Evolutionary conservation across 768 basidiomycete genomes (phyloP), one percentile per base, ranked within the genome.

Genomic region (Cantharellus anzutake): DNA sequence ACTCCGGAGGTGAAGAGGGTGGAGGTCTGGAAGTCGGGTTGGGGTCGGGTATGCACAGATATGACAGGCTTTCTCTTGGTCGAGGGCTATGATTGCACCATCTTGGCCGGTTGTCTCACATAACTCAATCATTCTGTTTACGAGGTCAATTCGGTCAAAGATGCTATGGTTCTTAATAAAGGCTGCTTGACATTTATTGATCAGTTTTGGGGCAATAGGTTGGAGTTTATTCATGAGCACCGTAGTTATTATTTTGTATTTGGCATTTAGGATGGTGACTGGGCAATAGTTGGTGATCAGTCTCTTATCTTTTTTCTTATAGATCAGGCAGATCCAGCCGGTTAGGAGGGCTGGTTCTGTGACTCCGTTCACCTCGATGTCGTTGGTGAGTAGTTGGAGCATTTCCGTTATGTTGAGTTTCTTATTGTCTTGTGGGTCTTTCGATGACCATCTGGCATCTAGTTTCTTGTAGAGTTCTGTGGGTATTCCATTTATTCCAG

Each of bases 61-160:
- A n/a, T n/a, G n/a, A n/a, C n/a, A n/a, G n/a, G n/a, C n/a, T n/a
- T n/a, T n/a, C n/a, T n/a, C n/a, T n/a, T n/a, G n/a, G n/a, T n/a
- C n/a, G n/a, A n/a, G n/a, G n/a, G n/a, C n/a, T n/a, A n/a, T n/a
- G n/a, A 60, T 41, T 4, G 34, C 35, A 4, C 60, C 60, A 29
- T 60, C 20, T 3, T 40, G n/a, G 4, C 48, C 56, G 11, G 3
- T 42, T 1, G 38, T 42, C 2, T 60, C 60, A 14, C 60, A 60
- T 7, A 41, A 38, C 44, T 61, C 59, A 35, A 56, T 44, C 16
- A 61, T 44, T 5, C 40, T 7, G 14, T 60, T 61, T 2, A 42
- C 48, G 34, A 60, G 55, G 20, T 60, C 44, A 1, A 60, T 20
- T 16, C 57, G 60, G 60, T 60, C n/a, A n/a, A n/a, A n/a, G n/a